Evolutionary conservation across 305 asterid species (phyloP).

Genomic region (Euphrasia arctica): DNA sequence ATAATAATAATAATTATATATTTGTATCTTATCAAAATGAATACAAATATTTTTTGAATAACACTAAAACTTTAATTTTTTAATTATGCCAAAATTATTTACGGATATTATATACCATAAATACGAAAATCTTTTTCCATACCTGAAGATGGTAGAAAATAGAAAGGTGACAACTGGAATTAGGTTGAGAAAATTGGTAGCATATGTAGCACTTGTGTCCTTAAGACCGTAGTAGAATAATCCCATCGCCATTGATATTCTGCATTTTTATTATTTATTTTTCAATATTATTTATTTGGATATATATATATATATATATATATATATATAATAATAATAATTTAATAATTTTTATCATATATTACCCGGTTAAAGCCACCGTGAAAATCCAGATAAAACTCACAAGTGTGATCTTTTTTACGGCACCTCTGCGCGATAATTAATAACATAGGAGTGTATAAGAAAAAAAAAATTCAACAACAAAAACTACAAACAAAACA

Average conservation of each 20-base stretch:
- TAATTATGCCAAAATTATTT: neutral
- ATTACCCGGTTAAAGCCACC: slow-evolving; percentile 59
- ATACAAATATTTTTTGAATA: no score
- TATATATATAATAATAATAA: neutral
- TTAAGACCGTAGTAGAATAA: slow-evolving; percentile 55
- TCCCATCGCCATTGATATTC: slow-evolving; percentile 61
- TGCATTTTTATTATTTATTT: slow-evolving; percentile 24
- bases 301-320: neutral
- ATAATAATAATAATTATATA: no score
- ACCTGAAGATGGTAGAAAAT: slow-evolving; percentile 51
- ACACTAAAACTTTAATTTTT: no score
- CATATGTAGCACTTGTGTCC: slow-evolving; percentile 70
- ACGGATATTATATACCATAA: neutral
- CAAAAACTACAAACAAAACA: neutral
- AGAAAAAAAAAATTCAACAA: neutral
- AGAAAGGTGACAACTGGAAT: slow-evolving; percentile 53
- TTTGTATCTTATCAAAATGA: no score
- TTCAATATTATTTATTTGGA: neutral
- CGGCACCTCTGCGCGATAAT: slow-evolving; percentile 35
- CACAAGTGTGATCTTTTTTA: slow-evolving; percentile 34
- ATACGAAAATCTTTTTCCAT: slow-evolving; percentile 27
- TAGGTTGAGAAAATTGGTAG: slow-evolving; percentile 55
- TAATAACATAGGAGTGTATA: neutral
- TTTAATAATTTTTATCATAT: neutral
- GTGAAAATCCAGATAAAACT: slow-evolving; percentile 44